Evolutionary conservation across 2,329 filamentous ascomycete species (phyloP).

Genomic region (Teratosphaeriaceae sp.): DNA sequence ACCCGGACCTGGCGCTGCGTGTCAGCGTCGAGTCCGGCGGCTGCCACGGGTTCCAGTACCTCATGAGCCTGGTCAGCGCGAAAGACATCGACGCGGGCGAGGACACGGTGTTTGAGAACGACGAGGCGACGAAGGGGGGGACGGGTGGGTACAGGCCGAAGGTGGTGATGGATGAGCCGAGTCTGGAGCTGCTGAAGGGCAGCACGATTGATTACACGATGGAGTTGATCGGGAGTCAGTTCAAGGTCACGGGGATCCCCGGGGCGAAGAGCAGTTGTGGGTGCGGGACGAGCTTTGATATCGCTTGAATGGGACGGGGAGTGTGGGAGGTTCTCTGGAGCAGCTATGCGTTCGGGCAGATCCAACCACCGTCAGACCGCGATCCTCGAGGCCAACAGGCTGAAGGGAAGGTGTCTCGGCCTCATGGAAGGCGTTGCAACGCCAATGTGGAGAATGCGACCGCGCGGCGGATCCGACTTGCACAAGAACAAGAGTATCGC

Average conservation of each 20-base stretch:
- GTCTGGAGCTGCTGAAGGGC: slow-evolving; percentile 79
- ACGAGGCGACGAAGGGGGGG: slow-evolving; percentile 27
- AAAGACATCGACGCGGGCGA: slow-evolving; percentile 61
- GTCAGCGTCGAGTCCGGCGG: slow-evolving; percentile 90
- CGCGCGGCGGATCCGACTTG: too few relatives aligned
- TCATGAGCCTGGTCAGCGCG: slow-evolving; percentile 72
- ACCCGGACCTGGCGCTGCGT: slow-evolving; percentile 78
- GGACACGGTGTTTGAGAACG: slow-evolving; percentile 78
- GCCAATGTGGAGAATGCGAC: too few relatives aligned
- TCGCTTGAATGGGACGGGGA: slow-evolving; percentile 59
- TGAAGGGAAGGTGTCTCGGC: too few relatives aligned
- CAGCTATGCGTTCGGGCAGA: too few relatives aligned
- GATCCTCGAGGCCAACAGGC: too few relatives aligned
- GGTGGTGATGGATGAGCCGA: slow-evolving; percentile 81
- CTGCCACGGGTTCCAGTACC: slow-evolving; percentile 96
- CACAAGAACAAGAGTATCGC: too few relatives aligned
- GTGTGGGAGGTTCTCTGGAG: too few relatives aligned
- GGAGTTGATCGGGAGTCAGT: slow-evolving; percentile 91
- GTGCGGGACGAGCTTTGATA: slow-evolving; percentile 96
- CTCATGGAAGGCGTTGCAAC: too few relatives aligned
- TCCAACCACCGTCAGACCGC: too few relatives aligned
- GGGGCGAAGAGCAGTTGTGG: slow-evolving; percentile 89
- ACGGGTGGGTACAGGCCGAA: slow-evolving; percentile 51
- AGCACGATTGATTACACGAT: slow-evolving; percentile 96
- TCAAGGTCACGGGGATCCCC: slow-evolving; percentile 94